phyloP scores from a whole-genome alignment of 192 early-diverging fungal genomes.

The Linnemannia exigua region DNA sequence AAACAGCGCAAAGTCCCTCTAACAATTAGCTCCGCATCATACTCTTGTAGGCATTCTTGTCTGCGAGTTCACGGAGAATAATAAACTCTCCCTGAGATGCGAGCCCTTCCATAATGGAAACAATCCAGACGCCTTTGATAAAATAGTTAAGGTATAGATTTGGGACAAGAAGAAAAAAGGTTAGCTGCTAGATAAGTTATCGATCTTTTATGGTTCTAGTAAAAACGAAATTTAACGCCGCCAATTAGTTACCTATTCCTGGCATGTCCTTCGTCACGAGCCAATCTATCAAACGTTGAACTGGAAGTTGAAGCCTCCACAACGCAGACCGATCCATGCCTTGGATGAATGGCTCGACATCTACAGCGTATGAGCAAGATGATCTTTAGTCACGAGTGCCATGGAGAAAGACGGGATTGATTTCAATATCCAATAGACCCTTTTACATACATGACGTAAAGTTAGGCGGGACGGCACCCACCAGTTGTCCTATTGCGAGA shows the following conservation, averaged over 20 bases:
- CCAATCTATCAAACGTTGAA: conserved; percentile 47
- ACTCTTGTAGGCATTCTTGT: conserved; percentile 51
- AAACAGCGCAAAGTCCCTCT: not conserved
- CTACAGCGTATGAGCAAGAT: not conserved
- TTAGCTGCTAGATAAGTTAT: not conserved
- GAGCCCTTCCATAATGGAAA: conserved; percentile 47
- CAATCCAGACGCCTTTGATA: conserved; percentile 40
- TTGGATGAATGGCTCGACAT: conserved; percentile 48
- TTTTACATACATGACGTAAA: conserved; percentile 34
- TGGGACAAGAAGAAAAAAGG: not conserved
- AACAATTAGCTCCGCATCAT: not conserved
- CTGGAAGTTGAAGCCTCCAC: conserved; percentile 32
- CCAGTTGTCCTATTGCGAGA: conserved; percentile 27
- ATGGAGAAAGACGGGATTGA: not conserved
- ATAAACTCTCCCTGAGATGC: conserved; percentile 48
- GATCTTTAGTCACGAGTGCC: not conserved
- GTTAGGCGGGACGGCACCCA: conserved; percentile 30
- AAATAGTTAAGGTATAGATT: not conserved
- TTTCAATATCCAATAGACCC: not conserved
- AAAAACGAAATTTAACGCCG: not conserved
- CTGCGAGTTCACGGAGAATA: conserved; percentile 41
- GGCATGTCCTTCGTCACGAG: conserved; percentile 39
- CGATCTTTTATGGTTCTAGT: not conserved
- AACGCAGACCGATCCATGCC: conserved; percentile 19
- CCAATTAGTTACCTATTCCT: conserved; percentile 28